A percentile compares a stretch with the other conserved stretches of the same genome.
Conservation (phyloP, 441 rosid genomes). For the Pelargonium citronellum region DNA sequence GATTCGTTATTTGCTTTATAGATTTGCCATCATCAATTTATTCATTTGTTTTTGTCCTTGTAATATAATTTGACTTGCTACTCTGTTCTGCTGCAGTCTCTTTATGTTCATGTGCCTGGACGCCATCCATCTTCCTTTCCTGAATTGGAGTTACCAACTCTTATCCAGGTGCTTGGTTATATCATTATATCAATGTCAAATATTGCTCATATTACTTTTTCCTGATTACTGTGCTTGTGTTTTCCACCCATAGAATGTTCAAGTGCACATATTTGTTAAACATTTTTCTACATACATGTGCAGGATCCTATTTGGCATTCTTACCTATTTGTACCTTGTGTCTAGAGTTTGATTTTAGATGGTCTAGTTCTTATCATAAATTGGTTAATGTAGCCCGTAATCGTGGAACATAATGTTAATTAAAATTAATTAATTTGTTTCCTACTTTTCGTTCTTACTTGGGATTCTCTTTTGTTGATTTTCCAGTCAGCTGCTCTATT, state of each 20-base stretch:
- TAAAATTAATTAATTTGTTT: not conserved
- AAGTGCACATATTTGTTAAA: not conserved
- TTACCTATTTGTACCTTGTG: not conserved
- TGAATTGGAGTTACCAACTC: conserved; percentile 87
- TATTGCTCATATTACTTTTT: not conserved
- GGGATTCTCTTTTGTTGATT: conserved; percentile 17
- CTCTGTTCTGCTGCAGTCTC: conserved; percentile 48
- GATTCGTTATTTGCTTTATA: conserved; percentile 3
- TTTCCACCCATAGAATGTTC: conserved; percentile 1
- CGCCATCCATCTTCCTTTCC: conserved; percentile 76
- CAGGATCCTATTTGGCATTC: not conserved
- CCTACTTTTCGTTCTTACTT: conserved; percentile 8
- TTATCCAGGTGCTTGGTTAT: conserved; percentile 61
- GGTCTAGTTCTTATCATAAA: conserved; percentile 1
- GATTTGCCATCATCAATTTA: not conserved
- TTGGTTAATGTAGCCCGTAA: not conserved
- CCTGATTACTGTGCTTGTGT: not conserved
- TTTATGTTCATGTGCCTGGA: conserved; percentile 83
- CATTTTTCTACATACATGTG: not conserved
- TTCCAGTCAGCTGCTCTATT: conserved; percentile 87
- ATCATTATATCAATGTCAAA: conserved; percentile 10
- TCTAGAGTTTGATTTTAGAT: conserved; percentile 5
- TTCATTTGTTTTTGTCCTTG: conserved; percentile 14
- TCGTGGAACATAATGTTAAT: not conserved
- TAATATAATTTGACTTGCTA: conserved; percentile 18